Percentiles rank a stretch among this genome's conserved stretches.
These are phyloP conservation scores for Fomitopsis palustris DNA, from an alignment of 1,284 basidiomycete genomes.

Conservation along the genomic window DNA sequence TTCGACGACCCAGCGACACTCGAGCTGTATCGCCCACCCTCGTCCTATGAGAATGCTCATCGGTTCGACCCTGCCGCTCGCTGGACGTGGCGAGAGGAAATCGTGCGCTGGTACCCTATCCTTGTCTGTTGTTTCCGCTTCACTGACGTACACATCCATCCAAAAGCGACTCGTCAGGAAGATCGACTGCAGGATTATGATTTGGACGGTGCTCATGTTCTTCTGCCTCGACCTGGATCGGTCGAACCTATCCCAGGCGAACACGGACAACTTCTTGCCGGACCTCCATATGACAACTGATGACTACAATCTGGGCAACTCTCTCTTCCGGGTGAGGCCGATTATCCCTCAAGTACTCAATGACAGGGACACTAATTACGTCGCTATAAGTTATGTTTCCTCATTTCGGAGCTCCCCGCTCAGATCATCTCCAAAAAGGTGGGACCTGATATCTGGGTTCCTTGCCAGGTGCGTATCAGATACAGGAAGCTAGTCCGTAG, in stretches of 20 bases:
- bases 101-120: too few species aligned
- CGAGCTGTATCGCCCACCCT: slow-evolving; percentile 52
- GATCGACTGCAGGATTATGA: slow-evolving; percentile 23
- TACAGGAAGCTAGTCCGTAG: background rate
- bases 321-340: slow-evolving; percentile 24
- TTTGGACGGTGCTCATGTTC: slow-evolving; percentile 47
- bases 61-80: slow-evolving; percentile 51
- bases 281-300: slow-evolving; percentile 61
- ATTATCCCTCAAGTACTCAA: background rate
- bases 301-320: slow-evolving; percentile 67
- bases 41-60: slow-evolving; percentile 59
- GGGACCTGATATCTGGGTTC: slow-evolving; percentile 72
- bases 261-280: slow-evolving; percentile 60
- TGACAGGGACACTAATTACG: background rate
- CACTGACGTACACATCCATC: background rate
- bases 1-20: slow-evolving; percentile 47
- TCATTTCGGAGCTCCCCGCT: slow-evolving; percentile 63
- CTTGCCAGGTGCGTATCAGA: slow-evolving; percentile 44
- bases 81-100: background rate
- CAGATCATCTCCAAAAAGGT: slow-evolving; percentile 70
- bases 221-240: slow-evolving; percentile 28
- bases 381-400: slow-evolving; percentile 54
- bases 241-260: slow-evolving; percentile 60
- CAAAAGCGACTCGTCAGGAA: slow-evolving; percentile 49
- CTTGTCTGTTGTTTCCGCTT: background rate